Conservation (phyloP, 352 stramenopile genomes). For the Pythium dissimile region DNA sequence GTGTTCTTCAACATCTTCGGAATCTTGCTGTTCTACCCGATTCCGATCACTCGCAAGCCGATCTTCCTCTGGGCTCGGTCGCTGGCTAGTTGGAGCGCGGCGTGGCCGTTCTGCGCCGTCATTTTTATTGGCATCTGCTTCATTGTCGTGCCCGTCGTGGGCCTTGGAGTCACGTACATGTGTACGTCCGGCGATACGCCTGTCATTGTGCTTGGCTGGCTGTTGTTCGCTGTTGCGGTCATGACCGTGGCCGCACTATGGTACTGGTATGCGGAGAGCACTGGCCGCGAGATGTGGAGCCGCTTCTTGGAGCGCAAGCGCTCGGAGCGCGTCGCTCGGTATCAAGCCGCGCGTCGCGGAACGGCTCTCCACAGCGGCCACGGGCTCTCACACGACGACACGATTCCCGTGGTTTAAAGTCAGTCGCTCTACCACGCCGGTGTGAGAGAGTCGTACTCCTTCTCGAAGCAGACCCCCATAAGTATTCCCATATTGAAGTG, state of each 20-base stretch:
- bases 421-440: constrained; percentile 6
- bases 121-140: constrained; percentile 24
- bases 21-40: constrained; percentile 77
- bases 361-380: background rate
- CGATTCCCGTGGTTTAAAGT: constrained; percentile 19
- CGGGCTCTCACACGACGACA: constrained; percentile 13
- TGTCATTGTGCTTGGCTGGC: constrained; percentile 15
- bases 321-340: constrained; percentile 8
- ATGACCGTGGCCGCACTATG: background rate
- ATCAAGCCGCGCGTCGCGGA: background rate
- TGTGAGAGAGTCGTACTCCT: background rate
- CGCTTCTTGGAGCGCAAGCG: constrained; percentile 24
- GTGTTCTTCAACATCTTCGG: constrained; percentile 82
- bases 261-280: constrained; percentile 20
- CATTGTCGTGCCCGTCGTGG: constrained; percentile 11
- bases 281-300: constrained; percentile 17
- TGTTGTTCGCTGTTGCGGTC: constrained; percentile 12
- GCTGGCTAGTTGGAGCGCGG: constrained; percentile 30
- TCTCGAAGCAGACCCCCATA: constrained; percentile 6
- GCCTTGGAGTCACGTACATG: constrained; percentile 29
- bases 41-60: constrained; percentile 66
- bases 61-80: constrained; percentile 42
- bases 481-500: constrained; percentile 28
- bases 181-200: constrained; percentile 13
- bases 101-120: constrained; percentile 23